Evolutionary conservation across 2,329 filamentous ascomycete genomes (phyloP), one percentile per base, ranked within the genome.

Genomic region (Scolecobasidium constrictum): DNA sequence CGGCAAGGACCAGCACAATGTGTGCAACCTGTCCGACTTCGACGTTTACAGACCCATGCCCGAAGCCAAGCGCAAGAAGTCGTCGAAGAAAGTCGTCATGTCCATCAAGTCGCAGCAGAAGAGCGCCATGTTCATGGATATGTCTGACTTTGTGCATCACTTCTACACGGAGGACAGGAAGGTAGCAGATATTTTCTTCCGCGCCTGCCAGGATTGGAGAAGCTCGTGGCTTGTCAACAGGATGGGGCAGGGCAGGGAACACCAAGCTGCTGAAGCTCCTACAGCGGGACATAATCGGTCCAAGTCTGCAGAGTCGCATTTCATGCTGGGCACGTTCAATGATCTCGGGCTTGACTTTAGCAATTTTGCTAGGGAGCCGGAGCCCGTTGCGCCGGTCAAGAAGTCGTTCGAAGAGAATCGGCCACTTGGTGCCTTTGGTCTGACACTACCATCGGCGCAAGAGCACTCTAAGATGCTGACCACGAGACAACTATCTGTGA

Each of bases 101-200:
- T 88, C 86, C 1, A 73, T 96, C 52, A 95, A 94, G 63, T 93
- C 85, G 52, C 87, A 94, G 64, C 82, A 94, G 56, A 94, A 90
- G 61, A 82, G 82, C 0, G 78, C 76, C 45, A 79, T 94, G 54
- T 95, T 95, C 54, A 66, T 86, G 42, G 81, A 81, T 42, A 83
- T 81, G 3, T 79, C 84, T 40, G 90, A 90, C 51, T 96, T 86
- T 56, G 83, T 94, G 3, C 90, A 96, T 56, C 94, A 90, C 62
- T 94, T 96, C 64, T 81, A 78, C 46, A 86, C 83, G 2, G 85
- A 86, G 35, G 85, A 95, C 52, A 65, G 72, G 4, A 58, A 66
- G 1, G 61, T 78, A 1, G 85, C 84, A 1, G 70, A 73, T n/a
- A 64, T 67, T 12, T 94, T 90, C 63, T 79, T 83, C 53, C 68